Evolutionary conservation across 2,329 filamentous ascomycete species (phyloP).

Genomic region (Dothistroma pini): DNA sequence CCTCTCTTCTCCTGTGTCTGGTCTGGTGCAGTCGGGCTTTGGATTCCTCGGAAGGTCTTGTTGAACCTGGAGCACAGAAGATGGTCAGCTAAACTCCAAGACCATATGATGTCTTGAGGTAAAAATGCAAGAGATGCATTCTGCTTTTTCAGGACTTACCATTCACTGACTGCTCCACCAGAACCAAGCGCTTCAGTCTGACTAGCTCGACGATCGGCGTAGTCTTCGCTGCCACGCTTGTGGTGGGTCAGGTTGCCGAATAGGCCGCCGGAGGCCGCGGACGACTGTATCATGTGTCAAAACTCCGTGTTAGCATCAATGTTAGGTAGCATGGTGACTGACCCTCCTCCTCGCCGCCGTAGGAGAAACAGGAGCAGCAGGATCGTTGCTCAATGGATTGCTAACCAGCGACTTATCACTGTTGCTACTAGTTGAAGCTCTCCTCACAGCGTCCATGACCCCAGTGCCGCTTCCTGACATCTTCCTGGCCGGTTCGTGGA

Average conservation of each 20-base stretch:
- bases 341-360: conserved; percentile 18
- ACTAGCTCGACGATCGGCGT: conserved; percentile 30
- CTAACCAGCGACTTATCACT: conserved; percentile 22
- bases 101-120: no score
- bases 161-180: conserved; percentile 8
- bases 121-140: no score
- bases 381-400: conserved; percentile 27
- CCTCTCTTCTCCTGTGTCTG: conserved; percentile 11
- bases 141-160: not conserved
- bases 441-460: conserved; percentile 28
- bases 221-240: conserved; percentile 35
- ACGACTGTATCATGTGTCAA: conserved; percentile 16
- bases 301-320: not conserved
- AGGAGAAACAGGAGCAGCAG: conserved; percentile 13
- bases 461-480: conserved; percentile 14
- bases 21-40: not conserved
- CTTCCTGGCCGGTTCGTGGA: conserved; percentile 28
- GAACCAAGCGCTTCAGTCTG: conserved; percentile 11
- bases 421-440: conserved; percentile 27
- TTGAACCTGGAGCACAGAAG: conserved; percentile 4
- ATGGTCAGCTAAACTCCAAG: no score
- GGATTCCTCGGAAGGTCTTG: conserved; percentile 10
- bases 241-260: conserved; percentile 29
- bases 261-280: conserved; percentile 23
- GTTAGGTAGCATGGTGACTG: conserved; percentile 1